Base-by-base conservation (phyloP, 306 rosid genomes). In the Trifolium repens region DNA sequence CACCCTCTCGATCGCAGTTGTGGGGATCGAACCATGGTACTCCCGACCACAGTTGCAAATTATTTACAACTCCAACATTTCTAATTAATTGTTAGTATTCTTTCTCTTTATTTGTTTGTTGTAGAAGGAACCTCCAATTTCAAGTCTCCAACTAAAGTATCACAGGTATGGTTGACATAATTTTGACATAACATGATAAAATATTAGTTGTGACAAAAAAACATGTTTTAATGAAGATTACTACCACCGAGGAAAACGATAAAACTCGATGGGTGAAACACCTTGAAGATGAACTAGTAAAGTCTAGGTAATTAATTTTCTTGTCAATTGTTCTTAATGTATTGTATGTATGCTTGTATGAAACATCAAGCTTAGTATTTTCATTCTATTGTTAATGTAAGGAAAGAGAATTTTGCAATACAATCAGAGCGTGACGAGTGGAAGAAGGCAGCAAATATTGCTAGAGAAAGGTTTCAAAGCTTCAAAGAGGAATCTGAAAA, bases 331-430 rank as follows among this genome's bases (percentile, higher is more conserved):
- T 66, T 66, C 42, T 65, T 43, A n/a, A 67, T 50, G 60, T 67
- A 10, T 64, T 62, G 14, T 49, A 2, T 30, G 15, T 2, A 5
- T 72, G 10, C 22, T 60, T n/a, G 11, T 32, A 37, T 44, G 16
- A 11, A 46, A 17, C 32, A 27, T 27, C 35, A 74, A 7, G 44
- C 55, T 37, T 39, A 79, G 30, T 27, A 3, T 22, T 60, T 12
- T 30, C 1, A 30, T 55, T 54, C 19, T 34, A 17, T 19, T 75
- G 44, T 59, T 59, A 19, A 2, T 60, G 10, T 44, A 62, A 84
- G 87, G 80, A 61, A 84, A 67, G 77, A 80, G 66, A 72, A 17
- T 72, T 68, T 15, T 7, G n/a, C 53, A n/a, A 69, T 72, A 6
- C 34, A 62, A 40, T 62, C 52, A 52, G 84, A 80, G 68, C 35